Evolutionary conservation across 257 asterid species (phyloP), one percentile per base, ranked within the genome.

Genomic region (Ilex asprella): DNA sequence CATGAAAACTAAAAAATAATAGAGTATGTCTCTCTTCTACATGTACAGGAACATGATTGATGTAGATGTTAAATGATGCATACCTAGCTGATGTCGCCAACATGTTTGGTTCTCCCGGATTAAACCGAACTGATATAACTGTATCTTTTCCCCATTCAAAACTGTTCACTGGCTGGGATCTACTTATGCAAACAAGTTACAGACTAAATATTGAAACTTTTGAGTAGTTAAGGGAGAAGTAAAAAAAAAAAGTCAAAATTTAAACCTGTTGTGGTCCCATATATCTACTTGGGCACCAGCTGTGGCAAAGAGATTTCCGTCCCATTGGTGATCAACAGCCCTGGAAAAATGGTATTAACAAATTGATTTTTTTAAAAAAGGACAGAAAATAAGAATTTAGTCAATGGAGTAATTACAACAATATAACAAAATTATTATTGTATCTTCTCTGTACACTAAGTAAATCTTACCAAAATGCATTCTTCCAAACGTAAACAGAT

Each of bases 211-310:
- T 46, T 46, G 41, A 35, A 35, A 35, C 41, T 35, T 35, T 35
- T 35, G 8, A 35, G 41, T 35, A 7, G 41, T 7, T 21, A 35
- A 35, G 41, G 41, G 8, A 35, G 41, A 35, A 35, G 41, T 35
- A 35, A 35, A 35, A 35, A 21, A 21, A 21, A 35, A 5, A 35
- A 35, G 41, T 35, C 41, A 35, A 39, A 55, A 31, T 67, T 57
- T 30, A 65, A 61, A 86, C 97, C 97, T 88, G 92, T 83, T 85
- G 75, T 86, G 97, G 81, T 93, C 84, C 99, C 99, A 93, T 67
- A 89, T 82, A 64, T 89, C 96, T 56, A 93, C 83, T 84, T 89
- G 95, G 76, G 97, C 95, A 70, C 97, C 96, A 53, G 90, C 97
- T 13, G 97, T 89, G 57, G 99, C 97, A 83, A 93, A 93, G 58